Conservation (phyloP, 2,329 filamentous ascomycete species). For the Sordariomycetes sp. region DNA sequence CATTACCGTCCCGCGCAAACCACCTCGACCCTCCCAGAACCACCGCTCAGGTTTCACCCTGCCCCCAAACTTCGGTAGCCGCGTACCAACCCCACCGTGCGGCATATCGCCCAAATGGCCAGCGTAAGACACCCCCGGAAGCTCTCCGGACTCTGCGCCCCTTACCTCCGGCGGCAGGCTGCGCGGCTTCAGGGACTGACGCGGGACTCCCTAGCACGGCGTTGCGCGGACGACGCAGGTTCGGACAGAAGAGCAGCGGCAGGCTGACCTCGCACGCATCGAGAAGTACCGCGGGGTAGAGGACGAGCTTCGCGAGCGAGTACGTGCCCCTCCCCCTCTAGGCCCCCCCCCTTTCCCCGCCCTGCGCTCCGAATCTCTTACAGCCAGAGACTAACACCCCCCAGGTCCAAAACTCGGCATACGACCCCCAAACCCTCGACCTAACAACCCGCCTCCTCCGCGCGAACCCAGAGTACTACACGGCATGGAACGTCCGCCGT, state of each 20-base stretch:
- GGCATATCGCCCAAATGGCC: not conserved
- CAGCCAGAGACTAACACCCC: constrained; percentile 6
- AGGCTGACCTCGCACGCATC: constrained; percentile 65
- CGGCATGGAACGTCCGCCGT: constrained; percentile 81
- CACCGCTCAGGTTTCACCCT: no score
- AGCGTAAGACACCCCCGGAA: not conserved
- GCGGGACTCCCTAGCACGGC: constrained; percentile 52
- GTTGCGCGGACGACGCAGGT: constrained; percentile 53
- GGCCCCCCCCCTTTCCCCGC: not conserved
- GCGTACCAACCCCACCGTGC: not conserved
- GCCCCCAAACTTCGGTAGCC: not conserved
- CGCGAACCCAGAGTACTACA: constrained; percentile 81
- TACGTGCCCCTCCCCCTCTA: constrained; percentile 17
- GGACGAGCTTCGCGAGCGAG: constrained; percentile 51
- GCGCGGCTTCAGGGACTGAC: not conserved
- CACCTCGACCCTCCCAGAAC: no score
- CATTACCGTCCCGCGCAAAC: no score
- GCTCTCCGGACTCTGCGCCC: not conserved
- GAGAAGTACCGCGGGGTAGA: constrained; percentile 62
- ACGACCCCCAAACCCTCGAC: constrained; percentile 43
- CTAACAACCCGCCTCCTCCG: constrained; percentile 61
- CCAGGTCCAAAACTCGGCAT: constrained; percentile 10
- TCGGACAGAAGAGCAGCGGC: constrained; percentile 55
- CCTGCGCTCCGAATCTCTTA: no score
- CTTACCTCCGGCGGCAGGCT: not conserved